Base-by-base conservation (phyloP, 805 yeast species). In the Saccharomycopsis sp. region DNA sequence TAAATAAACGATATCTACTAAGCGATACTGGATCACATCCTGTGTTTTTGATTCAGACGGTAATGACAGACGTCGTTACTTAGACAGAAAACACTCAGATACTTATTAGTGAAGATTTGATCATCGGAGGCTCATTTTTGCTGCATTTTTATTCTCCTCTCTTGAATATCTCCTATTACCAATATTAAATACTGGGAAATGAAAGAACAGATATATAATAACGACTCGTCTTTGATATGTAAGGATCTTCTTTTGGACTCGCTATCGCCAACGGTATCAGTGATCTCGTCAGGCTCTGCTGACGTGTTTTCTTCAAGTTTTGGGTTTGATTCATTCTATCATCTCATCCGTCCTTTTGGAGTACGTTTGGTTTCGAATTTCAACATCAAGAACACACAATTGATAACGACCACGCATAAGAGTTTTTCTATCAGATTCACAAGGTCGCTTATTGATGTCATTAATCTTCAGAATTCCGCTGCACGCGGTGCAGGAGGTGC, bases 301-400 rank as follows among this genome's bases (percentile, higher is more conserved):
- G 53, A 54, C 19, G 47, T 17, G 25, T 56, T 59, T 50, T 41
- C 54, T 2, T 12, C n/a, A 2, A 29, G n/a, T n/a, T 44, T 42
- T 25, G 56, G 56, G 7, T 47, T 19, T 24, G 56, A 58, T 24
- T 49, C 56, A 29, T 58, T 56, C 23, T 56, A 56, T 19, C 58
- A 56, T 3, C 52, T 56, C 50, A 56, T 56, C 19, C 47, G 58
- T 9, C 58, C 55, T 19, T 56, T 49, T 29, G 58, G 58, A 17
- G 3, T 44, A 17, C 19, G 49, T 17, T 19, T 44, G 22, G 49
- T 19, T 44, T 44, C 49, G 8, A 44, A 44, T 44, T 58, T 56
- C 55, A 60, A 54, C 47, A 56, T 62, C 29, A 62, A 59, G 47
- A 62, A 59, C 44, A 62, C 58, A 3, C 60, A 60, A 15, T 47